Evolutionary conservation across 2,329 filamentous ascomycete genomes (phyloP), one percentile per base, ranked within the genome.

Genomic region (Beauveria australis): DNA sequence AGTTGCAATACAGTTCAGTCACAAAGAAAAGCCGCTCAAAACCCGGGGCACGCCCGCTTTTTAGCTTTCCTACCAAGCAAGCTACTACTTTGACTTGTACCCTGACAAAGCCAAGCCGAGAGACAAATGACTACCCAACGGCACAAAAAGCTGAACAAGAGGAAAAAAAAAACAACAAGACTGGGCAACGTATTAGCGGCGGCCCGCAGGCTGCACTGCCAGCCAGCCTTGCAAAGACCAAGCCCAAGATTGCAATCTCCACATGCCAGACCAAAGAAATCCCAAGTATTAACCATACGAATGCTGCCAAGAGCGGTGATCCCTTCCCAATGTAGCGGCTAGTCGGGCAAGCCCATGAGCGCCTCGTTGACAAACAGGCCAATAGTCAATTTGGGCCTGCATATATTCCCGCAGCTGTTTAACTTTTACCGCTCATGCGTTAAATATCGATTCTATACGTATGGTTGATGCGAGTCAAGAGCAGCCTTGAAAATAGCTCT

Each of bases 221-320:
- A 57, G 54, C 54, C 54, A 22, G 22, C 22, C 22, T 57, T 57
- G 54, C 54, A 18, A 49, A 41, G 28, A 14, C 44, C 54, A 49
- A 49, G 30, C 19, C 10, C 54, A 57, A 58, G 55, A 51, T 58
- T 49, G 30, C 30, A 33, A 57, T 58, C 44, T 26, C 55, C 55
- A 58, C 55, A 58, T 28, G 18, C 53, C 53, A 55, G 53, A 22
- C 54, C 30, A 58, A 40, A 49, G 43, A 57, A 40, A 48, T 26
- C 19, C 43, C 28, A 57, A 57, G 5, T 40, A 58, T 58, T 28
- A 28, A 30, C 55, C 55, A 58, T 58, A 43, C 55, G 30, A 24
- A 49, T 18, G 7, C 9, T 28, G 55, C 55, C 46, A 51, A 58
- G 46, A 28, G 6, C 10, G 55, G 9, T 28, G 55, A 58, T 58